phyloP scores from a whole-genome alignment of 2,329 filamentous ascomycete species.

The Colletotrichum liaoningense region DNA sequence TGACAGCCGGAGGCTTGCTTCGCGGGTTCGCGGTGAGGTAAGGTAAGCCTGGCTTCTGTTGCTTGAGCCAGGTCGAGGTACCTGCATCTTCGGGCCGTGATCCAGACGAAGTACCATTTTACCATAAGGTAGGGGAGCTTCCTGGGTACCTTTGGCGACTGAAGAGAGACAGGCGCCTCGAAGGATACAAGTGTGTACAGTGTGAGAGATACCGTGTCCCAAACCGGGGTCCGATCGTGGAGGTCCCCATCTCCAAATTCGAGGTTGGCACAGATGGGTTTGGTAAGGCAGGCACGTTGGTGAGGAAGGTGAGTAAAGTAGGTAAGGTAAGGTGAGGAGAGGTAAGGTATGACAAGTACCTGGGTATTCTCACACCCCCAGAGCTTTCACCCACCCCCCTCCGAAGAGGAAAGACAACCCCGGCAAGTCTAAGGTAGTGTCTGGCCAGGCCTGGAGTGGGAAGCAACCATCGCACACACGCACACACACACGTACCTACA shows the following conservation, averaged over 20 bases:
- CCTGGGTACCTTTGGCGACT: neutral
- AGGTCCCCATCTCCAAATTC: neutral
- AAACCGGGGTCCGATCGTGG: neutral
- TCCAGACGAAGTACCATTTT: neutral
- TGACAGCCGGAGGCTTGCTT: neutral
- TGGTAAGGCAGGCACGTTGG: neutral
- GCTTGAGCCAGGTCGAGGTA: constrained; percentile 4
- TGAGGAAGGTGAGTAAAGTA: neutral
- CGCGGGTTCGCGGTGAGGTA: neutral
- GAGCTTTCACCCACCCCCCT: too few relatives aligned
- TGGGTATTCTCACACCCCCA: neutral
- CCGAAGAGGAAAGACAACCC: neutral
- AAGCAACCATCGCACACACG: neutral
- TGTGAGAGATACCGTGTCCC: neutral
- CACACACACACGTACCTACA: too few relatives aligned
- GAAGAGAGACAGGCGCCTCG: neutral
- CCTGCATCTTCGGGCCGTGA: constrained; percentile 15
- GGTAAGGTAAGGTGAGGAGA: neutral
- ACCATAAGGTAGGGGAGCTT: neutral
- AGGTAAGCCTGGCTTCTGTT: neutral
- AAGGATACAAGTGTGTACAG: neutral
- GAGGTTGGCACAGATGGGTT: neutral
- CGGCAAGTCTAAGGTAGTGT: neutral
- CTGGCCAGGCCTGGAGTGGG: neutral
- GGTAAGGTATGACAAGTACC: neutral